phyloP scores from a whole-genome alignment of 73 alveolate genomes.

The Paramecium sexaurelia region DNA sequence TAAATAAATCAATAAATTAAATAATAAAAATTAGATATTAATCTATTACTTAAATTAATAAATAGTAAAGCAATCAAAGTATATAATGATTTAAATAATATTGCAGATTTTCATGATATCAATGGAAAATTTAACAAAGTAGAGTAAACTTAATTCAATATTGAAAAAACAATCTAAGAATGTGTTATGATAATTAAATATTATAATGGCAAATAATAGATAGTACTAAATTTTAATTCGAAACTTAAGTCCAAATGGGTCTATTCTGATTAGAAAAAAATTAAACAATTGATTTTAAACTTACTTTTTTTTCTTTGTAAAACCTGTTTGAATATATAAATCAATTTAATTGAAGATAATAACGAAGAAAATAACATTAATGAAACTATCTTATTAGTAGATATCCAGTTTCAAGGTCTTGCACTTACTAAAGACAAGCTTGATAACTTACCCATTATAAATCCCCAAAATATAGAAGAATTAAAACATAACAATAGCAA shows the following conservation, averaged over 20 bases:
- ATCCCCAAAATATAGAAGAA: conserved; percentile 9
- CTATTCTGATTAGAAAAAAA: not conserved
- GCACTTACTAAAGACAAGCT: not conserved
- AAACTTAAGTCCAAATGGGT: not conserved
- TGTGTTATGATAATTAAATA: not conserved
- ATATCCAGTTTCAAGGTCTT: not conserved
- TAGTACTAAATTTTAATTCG: not conserved
- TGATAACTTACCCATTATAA: not conserved
- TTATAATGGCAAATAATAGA: not conserved
- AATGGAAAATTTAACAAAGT: not conserved
- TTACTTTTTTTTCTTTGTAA: not conserved
- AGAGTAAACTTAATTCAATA: not conserved
- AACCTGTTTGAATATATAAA: not conserved
- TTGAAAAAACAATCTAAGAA: not conserved
- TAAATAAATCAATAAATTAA: not conserved
- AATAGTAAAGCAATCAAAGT: not conserved
- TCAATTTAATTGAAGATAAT: not conserved
- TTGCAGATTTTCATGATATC: not conserved
- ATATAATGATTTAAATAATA: not conserved
- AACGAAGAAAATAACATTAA: not conserved
- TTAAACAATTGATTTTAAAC: not conserved
- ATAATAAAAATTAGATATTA: not conserved
- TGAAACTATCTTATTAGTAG: not conserved
- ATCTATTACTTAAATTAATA: not conserved
- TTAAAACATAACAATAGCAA: not conserved